Evolutionary conservation across 441 rosid genomes (phyloP), one percentile per base, ranked within the genome.

Genomic region (Breynia disticha): DNA sequence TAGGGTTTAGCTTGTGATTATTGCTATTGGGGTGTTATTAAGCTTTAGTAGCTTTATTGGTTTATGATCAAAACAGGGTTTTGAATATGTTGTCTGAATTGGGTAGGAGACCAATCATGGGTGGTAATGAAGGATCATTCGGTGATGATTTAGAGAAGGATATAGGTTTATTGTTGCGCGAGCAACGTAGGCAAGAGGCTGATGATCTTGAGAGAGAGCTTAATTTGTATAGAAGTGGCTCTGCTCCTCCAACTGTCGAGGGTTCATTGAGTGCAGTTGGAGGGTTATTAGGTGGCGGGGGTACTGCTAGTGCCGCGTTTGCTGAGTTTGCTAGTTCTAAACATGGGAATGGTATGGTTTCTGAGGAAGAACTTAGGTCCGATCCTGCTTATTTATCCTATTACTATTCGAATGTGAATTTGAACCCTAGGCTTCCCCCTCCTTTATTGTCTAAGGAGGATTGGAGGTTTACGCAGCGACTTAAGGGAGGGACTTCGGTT

Each of bases 381-480:
- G 88, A 93, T 79, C 99, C 99, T 11, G 84, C 74, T 48, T 93
- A 93, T 64, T 63, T 68, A 49, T 67, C 83, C 0, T 89, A 89
- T 59, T 93, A 93, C 65, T 83, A 84, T 75, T 79, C 93, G 0
- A 81, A 89, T 67, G 88, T 81, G 67, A 93, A 89, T 66, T 59
- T 86, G 68, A 93, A 93, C 61, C 99, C 99, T 10, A 84, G 99
- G 74, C 76, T 93, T n/a, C 99, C 99, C 1, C 96, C 95, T 47
- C 99, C 99, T 60, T 64, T 86, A 70, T 64, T 87, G 52, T 87
- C 98, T 10, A 85, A 80, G 54, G 98, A 86, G 77, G 96, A 89
- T 69, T 76, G 90, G 90, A 83, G 82, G 70, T 77, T 70, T 69
- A 70, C 90, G 11, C 99, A 93, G 64, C 84, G 95, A 72, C 67